Evolutionary conservation across 768 basidiomycete genomes (phyloP).

Genomic region (Leucosporidium creatinivorum): DNA sequence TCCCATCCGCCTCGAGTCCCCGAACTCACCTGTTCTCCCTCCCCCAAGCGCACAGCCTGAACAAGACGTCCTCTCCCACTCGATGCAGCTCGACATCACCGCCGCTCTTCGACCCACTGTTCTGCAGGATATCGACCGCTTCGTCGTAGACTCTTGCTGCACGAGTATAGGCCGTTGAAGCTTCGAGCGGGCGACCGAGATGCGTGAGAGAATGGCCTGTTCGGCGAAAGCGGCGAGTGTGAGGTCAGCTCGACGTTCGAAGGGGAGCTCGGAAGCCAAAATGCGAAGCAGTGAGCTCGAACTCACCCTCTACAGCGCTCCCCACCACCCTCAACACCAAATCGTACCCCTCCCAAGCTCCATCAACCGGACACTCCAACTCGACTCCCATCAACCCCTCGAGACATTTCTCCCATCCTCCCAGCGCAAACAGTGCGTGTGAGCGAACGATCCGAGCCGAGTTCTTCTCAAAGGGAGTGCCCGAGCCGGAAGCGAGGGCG

Average conservation of each 20-base stretch:
- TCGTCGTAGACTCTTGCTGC: constrained; percentile 3
- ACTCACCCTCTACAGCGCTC: constrained; percentile 15
- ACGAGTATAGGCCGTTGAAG: neutral
- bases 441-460: constrained; percentile 12
- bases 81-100: constrained; percentile 18
- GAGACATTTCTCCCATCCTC: neutral
- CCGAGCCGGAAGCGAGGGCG: neutral
- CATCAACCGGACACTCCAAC: neutral
- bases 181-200: neutral
- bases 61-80: constrained; percentile 15
- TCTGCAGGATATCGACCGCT: neutral
- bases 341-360: constrained; percentile 11
- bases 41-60: neutral
- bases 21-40: neutral
- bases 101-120: neutral
- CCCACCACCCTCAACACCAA: constrained; percentile 16
- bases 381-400: neutral
- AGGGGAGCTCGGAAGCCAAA: no score
- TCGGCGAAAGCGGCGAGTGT: no score
- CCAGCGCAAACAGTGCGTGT: constrained; percentile 2
- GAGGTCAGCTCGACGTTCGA: neutral
- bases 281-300: no score
- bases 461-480: neutral
- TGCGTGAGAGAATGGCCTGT: no score
- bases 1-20: neutral